Base-by-base conservation (phyloP, 2,329 filamentous ascomycete species). In the Colletotrichum eremochloae region DNA sequence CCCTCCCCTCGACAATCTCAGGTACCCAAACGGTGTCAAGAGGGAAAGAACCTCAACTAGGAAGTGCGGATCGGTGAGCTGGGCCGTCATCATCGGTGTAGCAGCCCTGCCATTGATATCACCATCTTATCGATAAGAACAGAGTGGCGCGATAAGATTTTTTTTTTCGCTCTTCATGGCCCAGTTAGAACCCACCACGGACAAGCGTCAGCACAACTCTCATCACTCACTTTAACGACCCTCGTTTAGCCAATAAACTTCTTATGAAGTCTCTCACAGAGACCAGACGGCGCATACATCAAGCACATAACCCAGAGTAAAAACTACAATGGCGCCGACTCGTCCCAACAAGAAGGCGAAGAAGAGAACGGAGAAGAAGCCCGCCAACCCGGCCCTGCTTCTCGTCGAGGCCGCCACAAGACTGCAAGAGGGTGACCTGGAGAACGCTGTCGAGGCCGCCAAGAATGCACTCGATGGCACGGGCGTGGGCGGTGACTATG, bases 401-500 rank as follows among this genome's bases (percentile, higher is more conserved):
- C 78, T 85, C 70, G 74, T 76, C 71, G 82, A 84, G 67, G 84
- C 84, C 44, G 81, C 82, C 40, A 82, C 82, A 33, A 82, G 84
- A 57, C 79, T 85, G 50, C 80, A 82, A 70, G 81, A 84, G 12
- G 83, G 84, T 60, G 83, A 84, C 67, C 68, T 85, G 65, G 82
- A 85, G 50, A 81, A 80, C 61, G 84, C 84, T 66, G 79, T 81
- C 60, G 58, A 75, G 7, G 78, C 85, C 18, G 87, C 86, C 5
- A 77, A 81, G 42, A 77, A 81, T 36, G 86, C 86, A 2, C 83
- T 87, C 46, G 81, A 84, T 46, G 76, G 79, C 12, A 84, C 85
- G 3, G 84, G 84, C 4, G 75, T 80, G 18, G 83, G 81, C 50
- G 85, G 86, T 75, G 86, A 87, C 63, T 83, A 83, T 74, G 87